Base-by-base conservation (phyloP, 345 rosid species). In the Alliaria petiolata region DNA sequence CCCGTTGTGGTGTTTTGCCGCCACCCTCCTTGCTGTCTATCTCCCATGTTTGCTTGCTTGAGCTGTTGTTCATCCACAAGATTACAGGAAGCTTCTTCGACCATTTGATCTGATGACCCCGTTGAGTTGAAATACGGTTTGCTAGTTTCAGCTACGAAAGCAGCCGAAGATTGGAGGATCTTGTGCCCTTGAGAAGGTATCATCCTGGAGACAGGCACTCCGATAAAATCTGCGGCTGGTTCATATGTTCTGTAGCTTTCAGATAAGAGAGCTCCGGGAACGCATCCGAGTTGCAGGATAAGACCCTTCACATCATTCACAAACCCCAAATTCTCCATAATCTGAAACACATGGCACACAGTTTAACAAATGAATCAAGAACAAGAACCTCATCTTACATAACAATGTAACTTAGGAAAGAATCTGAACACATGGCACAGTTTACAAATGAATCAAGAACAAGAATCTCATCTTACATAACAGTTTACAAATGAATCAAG, bases 271-370 rank as follows among this genome's bases (percentile, higher is more conserved):
- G 89, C 87, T 47, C 91, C 90, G 2, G 93, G 93, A 65, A 85
- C 76, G 38, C 85, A 85, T 67, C 97, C 96, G 15, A 95, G 82
- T 78, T 83, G 93, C 72, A 89, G 79, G 62, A 92, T 85, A 47
- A 87, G 84, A 76, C 85, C 80, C 82, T 81, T 89, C 63, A 85
- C 93, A 42, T 83, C 79, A 79, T 85, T 86, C 78, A 95, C 87
- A 74, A 89, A 89, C 67, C 85, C 93, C 81, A 81, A 38, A 55
- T 90, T 85, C 87, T 95, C 98, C 83, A 79, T 60, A 50, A 92
- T 87, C 99, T 95, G 92, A 75, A n/a, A 85, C 72, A 69, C 26
- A 62, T 3, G 51, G n/a, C n/a, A n/a, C n/a, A 56, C 10, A 35
- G 11, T 35, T 11, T 8, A n/a, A 35, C 12, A 35, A 35, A 0